Evolutionary conservation across 768 basidiomycete genomes (phyloP), one percentile per base, ranked within the genome.

Genomic region (Russula earlei): DNA sequence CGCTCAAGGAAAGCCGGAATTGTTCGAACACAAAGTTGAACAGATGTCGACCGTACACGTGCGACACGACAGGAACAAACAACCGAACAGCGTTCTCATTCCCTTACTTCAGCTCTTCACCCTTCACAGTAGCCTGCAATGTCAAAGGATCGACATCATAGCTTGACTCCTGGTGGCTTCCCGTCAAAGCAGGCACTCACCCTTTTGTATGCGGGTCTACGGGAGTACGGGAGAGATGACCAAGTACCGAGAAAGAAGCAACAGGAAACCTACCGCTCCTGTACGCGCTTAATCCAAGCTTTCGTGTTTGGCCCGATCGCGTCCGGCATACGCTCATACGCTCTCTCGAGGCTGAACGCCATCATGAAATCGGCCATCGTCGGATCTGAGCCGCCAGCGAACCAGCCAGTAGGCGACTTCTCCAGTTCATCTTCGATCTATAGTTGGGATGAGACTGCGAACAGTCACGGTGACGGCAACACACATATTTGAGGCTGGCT

Each of bases 361-460:
- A 76, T 74, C 69, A 72, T 69, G 65, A 68, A 77, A 62, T 78
- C 77, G 20, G 77, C 73, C 29, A 72, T 59, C 5, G 77, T 78
- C 17, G 74, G 75, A 33, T 70, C 65, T 22, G 67, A 56, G 25
- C 73, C 75, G 20, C 73, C 75, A 15, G 75, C 75, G 41, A 74
- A 64, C 65, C 66, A 70, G 15, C 58, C 60, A 20, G 57, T 54
- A 22, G 34, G 42, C n/a, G 57, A 58, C n/a, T 49, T 58, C 24
- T 58, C 52, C 29, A 58, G 57, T 4, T 34, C 29, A 5, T 49
- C 57, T 31, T 58, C 57, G 10, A 58, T 20, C 57, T 58, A 25
- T n/a, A 25, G 6, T 40, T 4, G 15, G 24, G n/a, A 37, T 59
- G 24, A 59, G 60, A 46, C 31, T 5, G 19, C 10, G 25, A 17